These are phyloP conservation scores for Conidiobolus incongruus DNA, from an alignment of 371 early-diverging fungal species.

Conservation along the genomic window DNA sequence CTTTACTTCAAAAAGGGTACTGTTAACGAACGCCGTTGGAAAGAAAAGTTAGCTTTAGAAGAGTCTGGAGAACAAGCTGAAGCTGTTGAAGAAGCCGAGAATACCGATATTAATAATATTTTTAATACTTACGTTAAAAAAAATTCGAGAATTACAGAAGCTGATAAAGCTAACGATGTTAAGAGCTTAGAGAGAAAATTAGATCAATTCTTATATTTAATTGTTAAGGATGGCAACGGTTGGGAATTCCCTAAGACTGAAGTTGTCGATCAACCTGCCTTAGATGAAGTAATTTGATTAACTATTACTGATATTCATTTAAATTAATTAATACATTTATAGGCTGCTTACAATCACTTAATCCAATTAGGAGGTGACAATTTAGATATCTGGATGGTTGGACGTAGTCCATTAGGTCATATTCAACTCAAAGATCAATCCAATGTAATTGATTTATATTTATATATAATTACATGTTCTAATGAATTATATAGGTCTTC, in stretches of 20 bases:
- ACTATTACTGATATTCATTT: too few species aligned
- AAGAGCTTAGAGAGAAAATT: slow-evolving; percentile 53
- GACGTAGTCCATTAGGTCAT: slow-evolving; percentile 42
- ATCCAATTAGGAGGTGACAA: too few species aligned
- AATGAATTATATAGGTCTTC: too few species aligned
- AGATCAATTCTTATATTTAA: slow-evolving; percentile 43
- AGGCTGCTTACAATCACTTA: too few species aligned
- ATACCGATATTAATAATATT: neutral
- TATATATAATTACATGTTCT: too few species aligned
- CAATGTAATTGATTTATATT: too few species aligned
- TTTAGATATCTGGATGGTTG: slow-evolving; percentile 51
- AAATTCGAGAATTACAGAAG: slow-evolving; percentile 24
- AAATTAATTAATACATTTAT: too few species aligned
- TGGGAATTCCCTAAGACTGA: too few species aligned
- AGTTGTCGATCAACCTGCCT: too few species aligned
- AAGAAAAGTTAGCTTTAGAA: slow-evolving; percentile 14
- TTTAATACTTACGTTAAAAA: neutral
- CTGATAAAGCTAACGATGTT: slow-evolving; percentile 35
- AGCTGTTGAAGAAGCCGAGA: slow-evolving; percentile 4
- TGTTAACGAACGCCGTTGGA: slow-evolving; percentile 47
- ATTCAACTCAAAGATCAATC: slow-evolving; percentile 24
- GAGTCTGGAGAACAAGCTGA: slow-evolving; percentile 12
- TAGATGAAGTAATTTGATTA: too few species aligned
- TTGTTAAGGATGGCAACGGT: slow-evolving; percentile 30
- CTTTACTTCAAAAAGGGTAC: slow-evolving; percentile 84